A percentile compares a stretch with the other conserved stretches of the same genome.
Evolutionary conservation across 495 filamentous ascomycete genomes (phyloP).

Genomic region (Talaromyces ruber): DNA sequence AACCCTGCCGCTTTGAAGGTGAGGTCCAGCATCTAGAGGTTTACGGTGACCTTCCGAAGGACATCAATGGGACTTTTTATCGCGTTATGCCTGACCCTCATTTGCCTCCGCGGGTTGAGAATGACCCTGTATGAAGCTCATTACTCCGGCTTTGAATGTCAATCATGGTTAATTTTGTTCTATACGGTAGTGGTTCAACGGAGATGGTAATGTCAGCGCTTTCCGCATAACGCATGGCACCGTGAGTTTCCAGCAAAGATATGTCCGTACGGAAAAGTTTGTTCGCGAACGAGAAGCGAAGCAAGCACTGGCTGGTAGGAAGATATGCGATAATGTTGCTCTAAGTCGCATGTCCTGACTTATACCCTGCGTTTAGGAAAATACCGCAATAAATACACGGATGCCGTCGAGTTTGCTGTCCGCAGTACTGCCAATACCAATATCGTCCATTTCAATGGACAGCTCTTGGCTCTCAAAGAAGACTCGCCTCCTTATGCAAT

Average conservation of each 20-base stretch:
- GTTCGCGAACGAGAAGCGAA: slow-evolving; percentile 28
- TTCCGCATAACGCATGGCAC: slow-evolving; percentile 42
- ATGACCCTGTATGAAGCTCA: slow-evolving; percentile 9
- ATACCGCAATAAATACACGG: slow-evolving; percentile 48
- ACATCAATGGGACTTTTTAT: slow-evolving; percentile 25
- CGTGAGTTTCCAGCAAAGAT: slow-evolving; percentile 42
- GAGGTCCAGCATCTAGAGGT: slow-evolving; percentile 12
- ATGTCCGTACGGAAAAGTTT: slow-evolving; percentile 45
- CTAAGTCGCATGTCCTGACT: too few relatives aligned
- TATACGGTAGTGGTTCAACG: slow-evolving; percentile 19
- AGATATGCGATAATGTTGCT: too few relatives aligned
- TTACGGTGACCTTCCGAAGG: slow-evolving; percentile 16
- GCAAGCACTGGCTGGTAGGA: slow-evolving; percentile 26
- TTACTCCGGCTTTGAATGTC: too few relatives aligned
- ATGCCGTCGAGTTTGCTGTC: slow-evolving; percentile 39
- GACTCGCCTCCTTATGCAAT: slow-evolving; percentile 47
- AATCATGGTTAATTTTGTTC: too few relatives aligned
- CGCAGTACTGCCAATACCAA: slow-evolving; percentile 48
- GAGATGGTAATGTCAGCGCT: slow-evolving; percentile 39
- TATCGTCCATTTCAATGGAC: slow-evolving; percentile 41
- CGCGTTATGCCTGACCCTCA: slow-evolving; percentile 22
- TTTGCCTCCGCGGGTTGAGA: slow-evolving; percentile 13
- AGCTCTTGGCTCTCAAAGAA: slow-evolving; percentile 47
- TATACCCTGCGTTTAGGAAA: slow-evolving; percentile 18
- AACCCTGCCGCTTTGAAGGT: slow-evolving; percentile 15